phyloP scores from a whole-genome alignment of 805 yeast species.

The Yarrowia sp. region DNA sequence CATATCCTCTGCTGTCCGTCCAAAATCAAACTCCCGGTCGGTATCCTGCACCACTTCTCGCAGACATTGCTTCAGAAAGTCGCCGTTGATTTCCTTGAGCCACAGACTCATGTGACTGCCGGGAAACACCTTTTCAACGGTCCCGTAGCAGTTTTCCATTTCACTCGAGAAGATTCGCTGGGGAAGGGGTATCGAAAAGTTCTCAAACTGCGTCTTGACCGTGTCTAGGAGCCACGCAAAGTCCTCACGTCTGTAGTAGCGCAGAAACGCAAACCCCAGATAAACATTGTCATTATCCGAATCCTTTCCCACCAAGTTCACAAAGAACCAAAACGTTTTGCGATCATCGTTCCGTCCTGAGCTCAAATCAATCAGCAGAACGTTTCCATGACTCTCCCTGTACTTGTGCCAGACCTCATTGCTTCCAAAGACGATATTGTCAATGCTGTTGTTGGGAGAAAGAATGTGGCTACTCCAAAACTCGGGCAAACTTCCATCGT shows the following conservation, averaged over 20 bases:
- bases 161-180: background rate
- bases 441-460: background rate
- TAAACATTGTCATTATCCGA: too few relatives aligned
- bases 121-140: background rate
- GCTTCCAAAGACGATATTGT: background rate
- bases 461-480: background rate
- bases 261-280: background rate
- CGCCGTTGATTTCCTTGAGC: slow-evolving; percentile 2
- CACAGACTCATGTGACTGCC: background rate
- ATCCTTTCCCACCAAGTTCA: background rate
- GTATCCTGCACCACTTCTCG: background rate
- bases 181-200: background rate
- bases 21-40: background rate
- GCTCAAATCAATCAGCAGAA: background rate
- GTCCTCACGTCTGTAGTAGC: background rate
- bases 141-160: background rate
- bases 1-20: background rate
- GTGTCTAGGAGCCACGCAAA: background rate
- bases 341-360: background rate
- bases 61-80: background rate
- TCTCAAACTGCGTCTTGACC: background rate
- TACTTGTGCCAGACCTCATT: background rate
- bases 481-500: background rate
- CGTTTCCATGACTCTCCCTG: background rate
- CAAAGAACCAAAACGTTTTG: background rate